Evolutionary conservation across 129 eudicot genomes (phyloP).

Genomic region (Pittosporum tobira): DNA sequence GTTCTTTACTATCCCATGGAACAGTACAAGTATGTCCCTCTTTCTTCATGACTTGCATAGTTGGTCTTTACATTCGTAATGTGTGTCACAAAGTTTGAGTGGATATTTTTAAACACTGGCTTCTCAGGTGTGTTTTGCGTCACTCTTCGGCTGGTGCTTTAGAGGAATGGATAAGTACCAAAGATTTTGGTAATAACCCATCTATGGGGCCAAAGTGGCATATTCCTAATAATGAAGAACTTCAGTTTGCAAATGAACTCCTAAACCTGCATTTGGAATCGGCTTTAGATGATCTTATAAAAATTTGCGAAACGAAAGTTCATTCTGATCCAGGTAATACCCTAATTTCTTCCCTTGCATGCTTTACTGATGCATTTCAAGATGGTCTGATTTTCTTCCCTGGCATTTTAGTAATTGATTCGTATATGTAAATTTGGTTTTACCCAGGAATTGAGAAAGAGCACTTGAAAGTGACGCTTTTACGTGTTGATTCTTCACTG

Average conservation of each 20-base stretch:
- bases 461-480: conserved; percentile 93
- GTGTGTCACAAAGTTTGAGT: background rate
- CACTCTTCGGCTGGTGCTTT: conserved; percentile 46
- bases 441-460: conserved; percentile 84
- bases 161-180: conserved; percentile 85
- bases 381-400: background rate
- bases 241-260: conserved; percentile 87
- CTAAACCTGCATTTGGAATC: conserved; percentile 64
- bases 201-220: conserved; percentile 73
- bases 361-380: background rate
- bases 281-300: conserved; percentile 75
- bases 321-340: conserved; percentile 82
- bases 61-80: background rate
- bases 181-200: conserved; percentile 50
- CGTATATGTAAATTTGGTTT: conserved; percentile 12
- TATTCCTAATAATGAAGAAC: conserved; percentile 66
- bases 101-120: conserved; percentile 5
- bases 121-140: conserved; percentile 58
- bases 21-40: conserved; percentile 70
- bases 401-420: background rate
- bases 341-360: background rate
- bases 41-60: background rate
- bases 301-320: conserved; percentile 65
- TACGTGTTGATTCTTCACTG: conserved; percentile 83
- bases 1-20: conserved; percentile 89